Evolutionary conservation across 345 rosid species (phyloP), one percentile per base, ranked within the genome.

Genomic region (Lepidium africanum): DNA sequence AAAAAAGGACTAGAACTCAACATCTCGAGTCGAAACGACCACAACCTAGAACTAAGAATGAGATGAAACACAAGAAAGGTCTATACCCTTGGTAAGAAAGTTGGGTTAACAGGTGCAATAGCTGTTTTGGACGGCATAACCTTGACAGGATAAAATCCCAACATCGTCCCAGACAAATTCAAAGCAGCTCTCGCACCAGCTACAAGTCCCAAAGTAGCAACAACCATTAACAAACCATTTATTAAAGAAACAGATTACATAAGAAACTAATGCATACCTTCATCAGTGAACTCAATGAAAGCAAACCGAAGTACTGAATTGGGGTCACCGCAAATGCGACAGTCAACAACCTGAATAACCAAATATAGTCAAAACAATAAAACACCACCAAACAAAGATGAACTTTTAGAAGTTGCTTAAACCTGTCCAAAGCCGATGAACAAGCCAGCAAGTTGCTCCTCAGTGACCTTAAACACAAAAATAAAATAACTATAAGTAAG

Each of bases 251-350:
- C 21, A 59, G 19, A 63, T 11, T 33, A 50, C 52, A 32, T 41
- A 21, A 41, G 65, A 38, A 55, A 45, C 48, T 25, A 54, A 47
- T 14, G 16, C 0, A 32, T 80, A 92, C 98, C 98, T 81, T 89
- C 91, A 63, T 92, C 88, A 21, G 92, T 89, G 81, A 92, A 92
- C 88, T 89, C 98, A 39, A 92, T 77, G 75, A 92, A 92, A 69
- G 98, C 98, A 81, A 92, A 92, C n/a, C 95, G 92, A 59, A 92
- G 94, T 13, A 92, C 90, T 66, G 96, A 92, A 59, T 89, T 92
- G 7, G 98, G 92, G 75, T 92, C 98, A 55, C 98, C 98, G 38
- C 98, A 92, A 27, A 92, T 92, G 27, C 98, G 98, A 65, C 96
- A 89, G 65, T 92, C 96, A 71, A 92, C 92, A 65, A 92, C 96